Evolutionary conservation across 2,329 filamentous ascomycete genomes (phyloP), one percentile per base, ranked within the genome.

Genomic region (Fusarium xyrophilum): DNA sequence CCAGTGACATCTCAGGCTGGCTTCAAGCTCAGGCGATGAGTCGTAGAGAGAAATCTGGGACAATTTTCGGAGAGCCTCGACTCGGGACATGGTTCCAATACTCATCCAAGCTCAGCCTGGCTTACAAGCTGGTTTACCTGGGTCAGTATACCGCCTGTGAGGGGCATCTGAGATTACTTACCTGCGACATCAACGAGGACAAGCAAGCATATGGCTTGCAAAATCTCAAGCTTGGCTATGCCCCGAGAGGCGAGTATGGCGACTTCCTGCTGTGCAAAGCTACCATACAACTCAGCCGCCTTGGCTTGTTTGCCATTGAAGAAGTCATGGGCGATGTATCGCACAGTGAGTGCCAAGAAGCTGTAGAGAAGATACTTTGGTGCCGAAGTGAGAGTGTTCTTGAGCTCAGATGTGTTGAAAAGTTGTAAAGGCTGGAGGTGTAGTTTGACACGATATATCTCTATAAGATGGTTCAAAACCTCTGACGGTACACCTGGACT

Each of bases 51-150:
- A 6, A 6, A 17, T 23, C 0, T 56, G 60, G 1, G 60, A 63
- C 17, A 63, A 3, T 1, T 43, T 62, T 7, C 60, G 60, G 0
- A 63, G 13, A 25, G 46, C 48, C 15, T 63, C 60, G 2, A 63
- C 50, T 0, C 48, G 21, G 10, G 60, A 63, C 15, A 63, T 53
- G 3, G 58, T 63, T 15, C 60, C 60, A 4, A 63, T 63, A 1
- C 40, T 63, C 60, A 63, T 63, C 60, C 60, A 63, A 1, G 60
- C 60, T 12, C 27, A 36, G 2, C 58, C 58, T 33, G 60, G 58
- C 1, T 56, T 63, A 25, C 60, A 63, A 5, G 58, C 60, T 63
- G 19, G 1, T 15, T 5, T 9, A 0, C 12, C 35, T 12, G 9
- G 1, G 32, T 30, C 12, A 50, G 7, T 14, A 2, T 13, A 7